Evolutionary conservation across 148 eudicot genomes (phyloP).

Genomic region (Arctostaphylos glauca): DNA sequence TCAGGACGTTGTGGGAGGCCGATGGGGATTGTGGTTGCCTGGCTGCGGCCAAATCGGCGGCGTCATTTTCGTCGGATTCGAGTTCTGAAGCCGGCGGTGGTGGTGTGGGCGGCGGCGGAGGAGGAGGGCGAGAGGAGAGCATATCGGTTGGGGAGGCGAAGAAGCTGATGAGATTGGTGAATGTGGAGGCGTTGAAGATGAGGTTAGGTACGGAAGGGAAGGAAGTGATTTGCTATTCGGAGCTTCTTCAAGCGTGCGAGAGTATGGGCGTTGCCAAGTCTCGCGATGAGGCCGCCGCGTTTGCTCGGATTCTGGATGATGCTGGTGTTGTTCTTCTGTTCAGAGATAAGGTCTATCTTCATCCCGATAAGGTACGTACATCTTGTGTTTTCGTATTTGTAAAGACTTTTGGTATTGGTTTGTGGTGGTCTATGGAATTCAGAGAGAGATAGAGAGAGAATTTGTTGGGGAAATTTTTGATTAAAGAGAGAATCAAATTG

Average conservation of each 20-base stretch:
- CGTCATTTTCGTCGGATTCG: slow-evolving; percentile 4
- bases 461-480: no score
- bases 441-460: no score
- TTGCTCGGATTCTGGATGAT: slow-evolving; percentile 72
- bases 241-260: slow-evolving; percentile 60
- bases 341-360: slow-evolving; percentile 80
- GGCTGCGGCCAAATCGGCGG: not conserved
- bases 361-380: slow-evolving; percentile 69
- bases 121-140: slow-evolving; percentile 17
- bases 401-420: not conserved
- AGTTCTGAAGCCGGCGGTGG: not conserved
- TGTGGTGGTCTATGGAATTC: not conserved
- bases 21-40: not conserved
- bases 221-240: slow-evolving; percentile 63
- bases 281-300: slow-evolving; percentile 54
- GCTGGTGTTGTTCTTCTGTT: slow-evolving; percentile 85
- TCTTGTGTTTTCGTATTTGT: not conserved
- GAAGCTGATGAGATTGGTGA: slow-evolving; percentile 77
- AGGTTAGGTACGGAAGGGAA: slow-evolving; percentile 62
- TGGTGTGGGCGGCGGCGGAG: not conserved
- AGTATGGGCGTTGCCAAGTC: slow-evolving; percentile 68
- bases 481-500: no score
- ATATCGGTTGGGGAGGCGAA: slow-evolving; percentile 63
- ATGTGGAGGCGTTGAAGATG: slow-evolving; percentile 69
- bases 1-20: not conserved